These are phyloP conservation scores for Sporothrix curviconia DNA, from an alignment of 2,329 filamentous ascomycete species.

Conservation along the genomic window DNA sequence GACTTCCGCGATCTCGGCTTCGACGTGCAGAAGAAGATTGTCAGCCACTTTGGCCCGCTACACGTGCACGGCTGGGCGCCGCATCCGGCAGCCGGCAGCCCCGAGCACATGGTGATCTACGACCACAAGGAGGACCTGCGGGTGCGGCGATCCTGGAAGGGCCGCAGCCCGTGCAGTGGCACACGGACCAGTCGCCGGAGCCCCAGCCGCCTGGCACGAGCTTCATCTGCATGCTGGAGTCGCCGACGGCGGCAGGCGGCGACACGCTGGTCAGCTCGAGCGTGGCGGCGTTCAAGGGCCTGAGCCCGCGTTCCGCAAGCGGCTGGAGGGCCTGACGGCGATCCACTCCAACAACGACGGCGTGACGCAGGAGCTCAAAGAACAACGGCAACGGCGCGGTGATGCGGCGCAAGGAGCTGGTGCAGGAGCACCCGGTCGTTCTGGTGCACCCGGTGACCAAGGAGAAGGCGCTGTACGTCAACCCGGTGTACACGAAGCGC, in stretches of 20 bases:
- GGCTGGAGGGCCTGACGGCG: constrained; percentile 11
- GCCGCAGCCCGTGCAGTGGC: constrained; percentile 9
- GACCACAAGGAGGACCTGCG: constrained; percentile 8
- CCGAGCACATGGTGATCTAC: constrained; percentile 10
- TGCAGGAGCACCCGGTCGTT: constrained; percentile 68
- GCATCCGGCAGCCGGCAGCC: constrained; percentile 1
- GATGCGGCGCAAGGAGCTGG: constrained; percentile 40
- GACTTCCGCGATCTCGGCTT: constrained; percentile 18
- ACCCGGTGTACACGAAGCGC: constrained; percentile 44
- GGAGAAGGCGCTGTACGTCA: constrained; percentile 76
- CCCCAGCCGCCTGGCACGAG: constrained; percentile 7
- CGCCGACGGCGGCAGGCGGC: constrained; percentile 4
- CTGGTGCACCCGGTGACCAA: constrained; percentile 77
- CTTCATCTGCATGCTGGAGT: constrained; percentile 9
- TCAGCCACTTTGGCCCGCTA: constrained; percentile 5
- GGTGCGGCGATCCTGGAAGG: constrained; percentile 3
- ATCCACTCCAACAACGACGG: constrained; percentile 9
- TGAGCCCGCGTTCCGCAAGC: constrained; percentile 9
- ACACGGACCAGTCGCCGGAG: constrained; percentile 9
- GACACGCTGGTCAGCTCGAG: constrained; percentile 9
- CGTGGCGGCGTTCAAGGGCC: constrained; percentile 4
- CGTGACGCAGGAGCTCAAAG: constrained; percentile 4
- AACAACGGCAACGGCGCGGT: background rate
- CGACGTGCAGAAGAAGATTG: background rate
- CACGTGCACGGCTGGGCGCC: constrained; percentile 9